Evolutionary conservation across 306 rosid genomes (phyloP), one percentile per base, ranked within the genome.

Genomic region (Cucumis cinereus): DNA sequence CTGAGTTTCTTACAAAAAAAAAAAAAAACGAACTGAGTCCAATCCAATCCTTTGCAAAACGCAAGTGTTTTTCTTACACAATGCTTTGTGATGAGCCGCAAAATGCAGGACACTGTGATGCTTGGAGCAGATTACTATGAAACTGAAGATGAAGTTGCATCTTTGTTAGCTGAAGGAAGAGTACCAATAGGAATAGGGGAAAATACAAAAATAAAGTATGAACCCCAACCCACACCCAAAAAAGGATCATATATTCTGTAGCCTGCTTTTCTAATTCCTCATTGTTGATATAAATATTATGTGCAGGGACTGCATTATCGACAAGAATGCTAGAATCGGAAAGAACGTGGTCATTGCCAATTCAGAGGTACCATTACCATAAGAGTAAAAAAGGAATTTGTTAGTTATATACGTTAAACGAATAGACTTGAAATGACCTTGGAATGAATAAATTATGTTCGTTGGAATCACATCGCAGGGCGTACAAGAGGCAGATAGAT

Each of bases 51-150:
- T 16, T 47, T 68, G 30, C 56, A 68, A 68, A 68, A 22, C 50
- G 16, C 1, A 4, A 67, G 23, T 40, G 1, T 40, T 40, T 64
- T 19, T 38, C 52, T 20, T 11, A 67, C 33, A 20, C 11, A n/a
- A n/a, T 45, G 36, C 15, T 70, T 8, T 47, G 7, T 71, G 35
- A 71, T 71, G 57, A 47, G 3, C 3, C 16, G 75, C 23, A 45
- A 13, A 49, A 20, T 82, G 87, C 90, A 93, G 97, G 97, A 93
- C 60, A 91, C 97, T 22, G 93, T 93, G 85, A 89, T 91, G 96
- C 97, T 93, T 68, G 94, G 98, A 6, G 98, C 98, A 79, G 98
- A 93, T 78, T 91, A 74, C 86, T 93, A 91, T 49, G 97, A 91
- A 87, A 93, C 97, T 0, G 90, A 86, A 1, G 75, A 63, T 35